phyloP scores from a whole-genome alignment of 306 rosid species.

The Rosa multiflora region DNA sequence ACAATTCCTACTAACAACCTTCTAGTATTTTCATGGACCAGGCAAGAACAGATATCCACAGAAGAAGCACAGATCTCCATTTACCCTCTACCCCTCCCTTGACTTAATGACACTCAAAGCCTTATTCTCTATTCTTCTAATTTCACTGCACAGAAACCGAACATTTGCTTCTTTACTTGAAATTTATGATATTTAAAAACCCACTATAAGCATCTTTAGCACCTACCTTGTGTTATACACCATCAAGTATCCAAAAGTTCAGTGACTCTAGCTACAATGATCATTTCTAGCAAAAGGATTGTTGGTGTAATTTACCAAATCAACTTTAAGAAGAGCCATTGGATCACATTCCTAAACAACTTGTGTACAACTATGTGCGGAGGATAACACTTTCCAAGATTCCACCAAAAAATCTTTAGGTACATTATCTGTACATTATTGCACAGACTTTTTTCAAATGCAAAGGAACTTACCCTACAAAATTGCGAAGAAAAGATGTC shows the following conservation, averaged over 20 bases:
- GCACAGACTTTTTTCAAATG: not conserved
- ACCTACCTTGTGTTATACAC: not conserved
- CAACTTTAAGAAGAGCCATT: not conserved
- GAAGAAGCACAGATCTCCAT: not conserved
- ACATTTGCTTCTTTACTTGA: not conserved
- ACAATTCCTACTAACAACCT: not conserved
- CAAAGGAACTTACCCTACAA: slow-evolving; percentile 55
- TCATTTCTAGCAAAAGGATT: not conserved
- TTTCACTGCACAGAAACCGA: not conserved
- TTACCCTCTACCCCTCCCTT: not conserved
- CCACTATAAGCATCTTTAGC: not conserved
- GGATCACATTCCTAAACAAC: slow-evolving; percentile 1
- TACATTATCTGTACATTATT: not conserved
- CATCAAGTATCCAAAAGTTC: not conserved
- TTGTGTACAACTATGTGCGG: not conserved
- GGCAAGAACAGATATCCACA: not conserved
- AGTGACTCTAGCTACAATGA: not conserved
- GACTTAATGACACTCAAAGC: not conserved
- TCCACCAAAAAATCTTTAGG: not conserved
- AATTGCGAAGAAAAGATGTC: slow-evolving; percentile 34
- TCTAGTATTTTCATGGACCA: not conserved
- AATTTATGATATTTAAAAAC: not conserved
- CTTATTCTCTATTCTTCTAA: not conserved
- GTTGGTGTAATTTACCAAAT: not conserved
- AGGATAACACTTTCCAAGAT: not conserved